Percentiles rank a stretch among this genome's conserved stretches.
Evolutionary conservation across 208 protist genomes (phyloP).

Genomic region (Trypanosoma caninum): DNA sequence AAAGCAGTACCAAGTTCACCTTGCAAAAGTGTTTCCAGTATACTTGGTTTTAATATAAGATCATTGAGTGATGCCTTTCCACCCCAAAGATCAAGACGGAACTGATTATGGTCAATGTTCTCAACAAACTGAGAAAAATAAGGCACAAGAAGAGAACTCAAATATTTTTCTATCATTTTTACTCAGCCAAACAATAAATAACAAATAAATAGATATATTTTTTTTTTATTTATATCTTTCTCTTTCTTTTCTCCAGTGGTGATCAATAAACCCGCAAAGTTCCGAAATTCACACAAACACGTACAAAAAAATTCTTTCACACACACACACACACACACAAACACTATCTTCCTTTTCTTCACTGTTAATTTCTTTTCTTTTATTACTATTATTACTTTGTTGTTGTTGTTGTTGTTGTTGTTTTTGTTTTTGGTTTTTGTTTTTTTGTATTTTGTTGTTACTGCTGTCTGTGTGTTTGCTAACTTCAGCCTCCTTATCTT

Average conservation of each 20-base stretch:
- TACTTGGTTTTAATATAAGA: conserved; percentile 57
- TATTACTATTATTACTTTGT: not conserved
- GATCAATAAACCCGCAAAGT: not conserved
- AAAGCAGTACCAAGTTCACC: conserved; percentile 6
- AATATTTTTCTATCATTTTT: conserved; percentile 82
- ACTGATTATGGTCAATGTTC: conserved; percentile 77
- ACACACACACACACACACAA: not conserved
- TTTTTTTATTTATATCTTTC: not conserved
- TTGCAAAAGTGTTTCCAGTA: conserved; percentile 58
- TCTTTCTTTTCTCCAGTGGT: not conserved
- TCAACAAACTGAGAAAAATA: conserved; percentile 82
- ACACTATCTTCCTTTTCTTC: not conserved
- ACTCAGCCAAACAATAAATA: not conserved
- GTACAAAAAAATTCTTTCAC: not conserved
- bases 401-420: not conserved
- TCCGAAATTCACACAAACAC: conserved; percentile 1
- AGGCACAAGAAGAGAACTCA: conserved; percentile 77
- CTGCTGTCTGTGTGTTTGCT: too few relatives aligned
- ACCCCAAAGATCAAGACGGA: conserved; percentile 78
- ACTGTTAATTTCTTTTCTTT: not conserved
- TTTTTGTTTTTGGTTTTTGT: not conserved
- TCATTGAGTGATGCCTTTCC: conserved; percentile 80
- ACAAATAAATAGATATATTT: not conserved
- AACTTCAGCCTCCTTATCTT: too few relatives aligned
- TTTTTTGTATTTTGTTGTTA: too few relatives aligned